These are phyloP conservation scores for Solanum hybrid DNA, from an alignment of 305 asterid species.

Conservation along the genomic window DNA sequence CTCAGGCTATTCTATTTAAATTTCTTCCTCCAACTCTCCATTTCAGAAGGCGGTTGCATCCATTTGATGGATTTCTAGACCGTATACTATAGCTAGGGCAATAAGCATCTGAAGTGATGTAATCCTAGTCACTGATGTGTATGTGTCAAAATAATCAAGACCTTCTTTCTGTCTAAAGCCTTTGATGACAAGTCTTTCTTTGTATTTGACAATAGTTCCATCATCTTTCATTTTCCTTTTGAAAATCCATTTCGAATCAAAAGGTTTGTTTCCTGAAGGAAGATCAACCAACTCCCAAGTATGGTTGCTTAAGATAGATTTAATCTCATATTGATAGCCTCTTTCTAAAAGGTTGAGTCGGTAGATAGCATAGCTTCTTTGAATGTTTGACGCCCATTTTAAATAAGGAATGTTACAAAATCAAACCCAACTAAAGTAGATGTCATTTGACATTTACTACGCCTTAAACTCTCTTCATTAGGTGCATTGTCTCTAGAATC, in stretches of 20 bases:
- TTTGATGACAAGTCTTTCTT: not conserved
- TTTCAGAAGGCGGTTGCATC: not conserved
- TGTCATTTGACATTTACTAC: not conserved
- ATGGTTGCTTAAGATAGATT: not conserved
- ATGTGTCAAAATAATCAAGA: not conserved
- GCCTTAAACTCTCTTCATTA: not conserved
- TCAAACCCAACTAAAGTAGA: not conserved
- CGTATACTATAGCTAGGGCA: too few relatives aligned
- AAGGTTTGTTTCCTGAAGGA: not conserved
- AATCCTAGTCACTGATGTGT: not conserved
- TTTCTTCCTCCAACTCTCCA: not conserved
- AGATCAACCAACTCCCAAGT: not conserved
- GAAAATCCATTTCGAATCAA: too few relatives aligned
- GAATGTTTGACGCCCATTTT: not conserved
- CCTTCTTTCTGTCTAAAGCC: not conserved
- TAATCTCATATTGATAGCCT: not conserved
- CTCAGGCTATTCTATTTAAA: not conserved
- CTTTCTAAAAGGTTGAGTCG: not conserved
- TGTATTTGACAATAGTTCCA: not conserved
- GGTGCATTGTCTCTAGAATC: not conserved
- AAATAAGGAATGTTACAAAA: not conserved
- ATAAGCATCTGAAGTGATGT: not conserved
- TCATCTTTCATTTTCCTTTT: not conserved
- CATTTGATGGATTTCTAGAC: not conserved
- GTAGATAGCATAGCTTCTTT: not conserved